Base-by-base conservation (phyloP, 306 rosid species). In the Prunus davidiana region DNA sequence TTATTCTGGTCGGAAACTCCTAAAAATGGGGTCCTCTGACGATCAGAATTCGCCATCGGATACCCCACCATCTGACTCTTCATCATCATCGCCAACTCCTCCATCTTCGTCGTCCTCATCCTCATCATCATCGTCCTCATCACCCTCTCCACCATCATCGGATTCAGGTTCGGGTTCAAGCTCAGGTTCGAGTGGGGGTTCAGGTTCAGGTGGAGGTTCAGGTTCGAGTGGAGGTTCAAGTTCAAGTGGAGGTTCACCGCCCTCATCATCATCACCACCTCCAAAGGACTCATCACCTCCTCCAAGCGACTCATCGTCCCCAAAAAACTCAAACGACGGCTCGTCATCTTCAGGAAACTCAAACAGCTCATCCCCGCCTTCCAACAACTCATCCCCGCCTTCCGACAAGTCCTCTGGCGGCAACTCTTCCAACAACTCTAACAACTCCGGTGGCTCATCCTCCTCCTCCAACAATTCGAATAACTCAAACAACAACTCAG, bases 1-100 rank as follows among this genome's bases (percentile, higher is more conserved):
- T 32, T 14, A 64, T 60, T 20, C 62, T 71, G 30, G 50, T 80
- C 58, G 81, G 80, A 71, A 86, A 62, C 86, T 80, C 76, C 49
- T 6, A 18, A 73, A 56, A 78, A 89, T 90, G 96, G 81, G 84
- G 34, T 63, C 67, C 45, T 63, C 46, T 16, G 67, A 63, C 6
- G 24, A 63, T 18, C 43, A 63, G 3, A 63, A 30, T 18, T 16
- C 67, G 6, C 30, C 83, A 49, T 38, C 54, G 5, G 45, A 38
- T 1, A 62, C 85, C 2, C 24, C 82, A 3, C 77, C 82, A 0
- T 51, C 90, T 0, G 82, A 70, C 58, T 69, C 86, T 45, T 63
- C 67, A 6, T 63, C 67, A 8, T 63, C 64, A 12, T 60, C 64
- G 3, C 76, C 79, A 13, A 80, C 79, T 20, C 61, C 79, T 4